Evolutionary conservation across 2,329 filamentous ascomycete species (phyloP), one percentile per base, ranked within the genome.

Genomic region (Metarhizium anisopliae): DNA sequence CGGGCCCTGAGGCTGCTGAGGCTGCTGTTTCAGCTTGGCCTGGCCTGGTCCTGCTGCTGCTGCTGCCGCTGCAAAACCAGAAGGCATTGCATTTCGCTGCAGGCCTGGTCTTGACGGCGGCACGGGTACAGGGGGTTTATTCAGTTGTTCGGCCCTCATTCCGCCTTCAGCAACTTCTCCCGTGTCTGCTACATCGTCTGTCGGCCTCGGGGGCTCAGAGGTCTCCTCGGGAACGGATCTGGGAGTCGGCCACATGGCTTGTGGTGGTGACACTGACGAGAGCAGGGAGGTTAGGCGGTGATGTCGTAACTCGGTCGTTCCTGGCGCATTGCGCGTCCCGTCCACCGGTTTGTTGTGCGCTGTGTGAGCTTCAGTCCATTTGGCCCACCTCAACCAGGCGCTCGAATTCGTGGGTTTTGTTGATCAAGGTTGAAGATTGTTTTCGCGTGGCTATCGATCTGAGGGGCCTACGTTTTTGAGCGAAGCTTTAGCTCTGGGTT

Each of bases 181-280:
- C 32, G 74, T 74, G 57, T 77, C 74, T 57, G 69, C 68, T 10
- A 75, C 68, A 62, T 77, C 74, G 40, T 63, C 66, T 53, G 60
- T 68, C 6, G 68, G 66, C 42, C 59, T 49, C 7, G 45, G 47
- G 1, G 45, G 45, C 45, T 58, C 53, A 13, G 50, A 25, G 14
- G 50, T 53, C 47, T 47, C 25, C 47, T 40, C 55, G 7, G 30
- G 52, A 2, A 47, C 47, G 6, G 52, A 14, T 43, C n/a, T 51
- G 5, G 55, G 51, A 4, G 42, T 40, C 57, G 72, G 59, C 74
- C 74, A 76, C 60, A 72, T 62, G 60, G 70, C 72, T 78, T 60
- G 59, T 72, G 66, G 59, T 56, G 61, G 56, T 49, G 53, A 45
- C 49, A 36, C 52, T 51, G 45, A 25, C 29, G 49, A 53, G 30